phyloP scores from a whole-genome alignment of 1,284 basidiomycete species.

The Sporisorium graminicola region DNA sequence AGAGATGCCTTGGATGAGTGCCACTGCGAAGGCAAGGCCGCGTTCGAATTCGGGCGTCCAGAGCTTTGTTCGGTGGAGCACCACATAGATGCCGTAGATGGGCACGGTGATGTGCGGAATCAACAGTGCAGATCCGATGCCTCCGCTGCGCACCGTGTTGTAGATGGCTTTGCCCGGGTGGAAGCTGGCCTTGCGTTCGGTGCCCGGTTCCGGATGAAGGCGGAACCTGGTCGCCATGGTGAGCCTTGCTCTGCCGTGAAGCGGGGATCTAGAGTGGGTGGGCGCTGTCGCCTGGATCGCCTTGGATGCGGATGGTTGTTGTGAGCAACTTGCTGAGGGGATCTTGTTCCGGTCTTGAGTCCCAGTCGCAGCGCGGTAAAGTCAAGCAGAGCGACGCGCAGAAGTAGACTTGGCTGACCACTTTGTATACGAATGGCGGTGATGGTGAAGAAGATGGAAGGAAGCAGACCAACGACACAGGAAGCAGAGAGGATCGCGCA shows the following conservation, averaged over 20 bases:
- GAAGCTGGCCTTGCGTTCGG: conserved; percentile 23
- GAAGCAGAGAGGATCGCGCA: neutral
- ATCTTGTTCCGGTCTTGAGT: neutral
- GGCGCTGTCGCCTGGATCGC: no score
- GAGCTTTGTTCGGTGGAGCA: conserved; percentile 17
- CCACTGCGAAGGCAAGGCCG: conserved; percentile 17
- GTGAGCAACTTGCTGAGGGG: neutral
- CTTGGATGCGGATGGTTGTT: neutral
- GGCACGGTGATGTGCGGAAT: conserved; percentile 34
- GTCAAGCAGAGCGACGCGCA: no score
- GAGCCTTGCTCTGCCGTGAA: neutral
- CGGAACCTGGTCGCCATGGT: conserved; percentile 40
- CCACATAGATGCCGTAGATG: conserved; percentile 42
- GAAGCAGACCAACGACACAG: neutral
- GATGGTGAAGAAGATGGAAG: neutral
- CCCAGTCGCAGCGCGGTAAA: no score
- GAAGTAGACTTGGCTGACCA: neutral
- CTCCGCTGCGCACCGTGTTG: conserved; percentile 29
- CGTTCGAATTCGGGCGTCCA: conserved; percentile 36
- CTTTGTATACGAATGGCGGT: neutral
- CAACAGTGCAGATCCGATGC: conserved; percentile 21
- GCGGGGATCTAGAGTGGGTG: no score
- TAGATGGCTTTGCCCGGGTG: conserved; percentile 23
- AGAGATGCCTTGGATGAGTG: conserved; percentile 35
- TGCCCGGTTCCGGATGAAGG: conserved; percentile 43